Evolutionary conservation across 2,329 filamentous ascomycete genomes (phyloP).

Genomic region (Fusarium sp.): DNA sequence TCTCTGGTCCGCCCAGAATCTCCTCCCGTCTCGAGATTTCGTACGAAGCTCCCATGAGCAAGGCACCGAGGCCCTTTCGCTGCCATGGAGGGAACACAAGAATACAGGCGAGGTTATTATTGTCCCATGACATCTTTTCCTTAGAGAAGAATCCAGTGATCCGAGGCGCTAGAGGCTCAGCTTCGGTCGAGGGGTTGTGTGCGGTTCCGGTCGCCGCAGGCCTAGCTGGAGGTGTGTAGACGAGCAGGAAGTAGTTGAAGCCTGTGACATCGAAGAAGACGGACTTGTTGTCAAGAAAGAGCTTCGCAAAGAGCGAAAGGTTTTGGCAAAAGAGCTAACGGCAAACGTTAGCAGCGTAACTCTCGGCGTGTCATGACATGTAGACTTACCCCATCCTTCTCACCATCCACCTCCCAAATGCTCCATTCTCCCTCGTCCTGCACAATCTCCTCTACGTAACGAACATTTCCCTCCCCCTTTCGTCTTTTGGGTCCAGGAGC

Average conservation of each 20-base stretch:
- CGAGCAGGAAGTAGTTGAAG: conserved; percentile 95
- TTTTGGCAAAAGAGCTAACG: conserved; percentile 89
- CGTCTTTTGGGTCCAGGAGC: conserved; percentile 57
- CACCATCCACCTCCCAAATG: conserved; percentile 94
- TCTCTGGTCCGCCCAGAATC: conserved; percentile 91
- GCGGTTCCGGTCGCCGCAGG: conserved; percentile 29
- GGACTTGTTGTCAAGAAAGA: conserved; percentile 98
- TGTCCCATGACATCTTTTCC: conserved; percentile 99
- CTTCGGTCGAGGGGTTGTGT: conserved; percentile 5
- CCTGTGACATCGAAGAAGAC: conserved; percentile 97
- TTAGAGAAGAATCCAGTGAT: conserved; percentile 99
- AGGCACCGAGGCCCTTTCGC: conserved; percentile 85
- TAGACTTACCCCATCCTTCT: conserved; percentile 77
- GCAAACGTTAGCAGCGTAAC: conserved; percentile 20
- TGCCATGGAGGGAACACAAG: conserved; percentile 97
- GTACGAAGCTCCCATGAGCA: conserved; percentile 95
- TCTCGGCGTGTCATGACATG: neutral
- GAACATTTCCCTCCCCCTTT: conserved; percentile 54
- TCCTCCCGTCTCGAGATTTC: conserved; percentile 89
- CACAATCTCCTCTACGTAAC: conserved; percentile 61
- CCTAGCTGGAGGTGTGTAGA: conserved; percentile 71
- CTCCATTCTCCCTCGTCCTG: conserved; percentile 81
- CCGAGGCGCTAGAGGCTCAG: conserved; percentile 55
- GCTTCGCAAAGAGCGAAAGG: conserved; percentile 93
- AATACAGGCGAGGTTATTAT: conserved; percentile 97